Evolutionary conservation across 75 land plant species (phyloP), one percentile per base, ranked within the genome.

Genomic region (Gnetum montanum): DNA sequence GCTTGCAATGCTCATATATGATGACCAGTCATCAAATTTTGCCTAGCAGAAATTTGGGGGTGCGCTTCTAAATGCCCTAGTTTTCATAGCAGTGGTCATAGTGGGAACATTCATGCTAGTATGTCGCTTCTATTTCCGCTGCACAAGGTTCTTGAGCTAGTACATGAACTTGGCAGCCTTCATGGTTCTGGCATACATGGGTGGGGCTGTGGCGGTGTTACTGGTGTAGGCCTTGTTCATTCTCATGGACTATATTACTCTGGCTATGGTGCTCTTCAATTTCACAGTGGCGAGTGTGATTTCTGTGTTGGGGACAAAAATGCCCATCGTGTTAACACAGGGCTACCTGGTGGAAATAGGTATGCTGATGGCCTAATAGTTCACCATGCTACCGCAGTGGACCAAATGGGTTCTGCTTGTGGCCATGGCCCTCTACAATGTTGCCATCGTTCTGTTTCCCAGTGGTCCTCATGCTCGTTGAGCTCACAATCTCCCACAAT

Each of bases 361-460:
- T 26, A 56, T 88, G 20, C 49, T 81, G 26, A 77, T 74, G 24
- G 94, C 94, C 24, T 73, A 70, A 20, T 88, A 80, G 82, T 81
- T 88, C 59, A 71, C 89, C 4, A 65, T 63, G 53, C 59, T 88
- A 40, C 89, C 89, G 6, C 85, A 88, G 27, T 88, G 94, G 94
- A 88, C 89, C 13, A 84, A 88, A 0, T 88, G 94, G 94, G 41
- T 59, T 23, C 57, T 81, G 46, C 69, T 88, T 22, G 68, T 88
- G 16, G 94, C 94, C 4, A 57, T 88, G 67, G 89, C 94, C 1
- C 11, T 72, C 7, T 88, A 88, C 65, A 89, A 88, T 70, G 57
- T 88, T 33, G 79, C 70, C 2, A 89, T 85, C 4, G 94, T 88
- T 33, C 63, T 88, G 49, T 69, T 76, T 1, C 94, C 94, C 6